Base-by-base conservation (phyloP, 306 rosid genomes). In the Quercus agrifolia region DNA sequence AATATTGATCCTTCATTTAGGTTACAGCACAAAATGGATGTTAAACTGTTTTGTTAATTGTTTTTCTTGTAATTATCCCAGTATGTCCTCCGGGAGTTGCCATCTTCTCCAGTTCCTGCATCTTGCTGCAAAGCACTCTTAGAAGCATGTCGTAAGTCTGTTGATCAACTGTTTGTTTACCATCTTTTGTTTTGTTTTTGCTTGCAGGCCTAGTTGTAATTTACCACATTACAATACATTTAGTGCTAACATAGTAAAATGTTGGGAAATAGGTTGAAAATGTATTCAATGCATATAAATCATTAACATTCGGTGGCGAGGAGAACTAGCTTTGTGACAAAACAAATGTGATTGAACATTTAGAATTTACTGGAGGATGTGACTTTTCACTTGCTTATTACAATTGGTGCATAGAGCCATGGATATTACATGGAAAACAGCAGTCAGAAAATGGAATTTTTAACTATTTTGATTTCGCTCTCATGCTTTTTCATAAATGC, bases 101-200 rank as follows among this genome's bases (percentile, higher is more conserved):
- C 98, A 31, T 96, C 99, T 74, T 90, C 98, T 87, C 99, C 98
- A 0, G 94, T 96, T 63, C 99, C 99, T 20, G 99, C 98, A 79
- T 96, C 99, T 82, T 96, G 99, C 85, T 96, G 99, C 80, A 91
- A 91, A 33, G 99, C 99, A 67, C 90, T 96, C 27, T 86, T 93
- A 78, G 96, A 91, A 78, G 90, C 98, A 79, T 85, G 89, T 77
- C 92, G 99, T 91, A 93, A 88, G 97, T 93, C 67, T 73, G 70
- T 73, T 80, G 76, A 62, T 5, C 31, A 28, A 41, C 33, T 83
- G 70, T 73, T 68, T 81, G 9, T 33, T 46, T 58, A 30, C 51
- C 56, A 31, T 79, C 72, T 74, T 31, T 31, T 71, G 27, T 74
- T 72, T 71, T 66, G 35, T 21, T 51, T 14, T 51, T 54, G 31